A percentile compares a stretch with the other conserved stretches of the same genome.
Conservation (phyloP, 2,329 filamentous ascomycete species). For the Verticillium longisporum region DNA sequence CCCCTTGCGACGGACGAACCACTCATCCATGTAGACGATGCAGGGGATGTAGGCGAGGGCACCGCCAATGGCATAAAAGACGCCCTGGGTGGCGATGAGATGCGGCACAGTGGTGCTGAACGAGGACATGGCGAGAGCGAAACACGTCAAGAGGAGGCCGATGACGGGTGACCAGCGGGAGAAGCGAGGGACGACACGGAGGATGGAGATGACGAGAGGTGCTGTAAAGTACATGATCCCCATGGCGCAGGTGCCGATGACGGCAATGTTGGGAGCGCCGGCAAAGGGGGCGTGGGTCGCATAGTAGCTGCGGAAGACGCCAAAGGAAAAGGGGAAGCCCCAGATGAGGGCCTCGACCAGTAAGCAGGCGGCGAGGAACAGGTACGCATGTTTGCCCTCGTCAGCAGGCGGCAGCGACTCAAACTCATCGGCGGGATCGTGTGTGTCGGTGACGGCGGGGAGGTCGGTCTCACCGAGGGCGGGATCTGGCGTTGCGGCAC, state of each 20-base stretch:
- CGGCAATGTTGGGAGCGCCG: slow-evolving; percentile 45
- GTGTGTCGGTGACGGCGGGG: neutral
- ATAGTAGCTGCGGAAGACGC: slow-evolving; percentile 67
- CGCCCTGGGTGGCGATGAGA: slow-evolving; percentile 53
- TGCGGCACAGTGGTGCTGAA: slow-evolving; percentile 45
- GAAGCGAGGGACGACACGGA: slow-evolving; percentile 33
- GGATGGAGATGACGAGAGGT: slow-evolving; percentile 40
- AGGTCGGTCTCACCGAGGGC: neutral
- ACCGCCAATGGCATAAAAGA: slow-evolving; percentile 54
- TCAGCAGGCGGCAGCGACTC: slow-evolving; percentile 25
- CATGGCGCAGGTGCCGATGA: slow-evolving; percentile 59
- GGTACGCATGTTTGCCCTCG: slow-evolving; percentile 27
- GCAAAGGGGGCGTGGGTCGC: slow-evolving; percentile 50
- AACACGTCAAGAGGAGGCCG: slow-evolving; percentile 43
- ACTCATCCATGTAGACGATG: slow-evolving; percentile 54
- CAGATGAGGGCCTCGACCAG: slow-evolving; percentile 46
- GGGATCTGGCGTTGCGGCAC: neutral
- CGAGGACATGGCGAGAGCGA: slow-evolving; percentile 43
- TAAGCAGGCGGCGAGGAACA: slow-evolving; percentile 26
- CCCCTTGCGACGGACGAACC: slow-evolving; percentile 52
- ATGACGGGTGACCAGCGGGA: slow-evolving; percentile 33
- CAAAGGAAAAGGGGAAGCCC: slow-evolving; percentile 62
- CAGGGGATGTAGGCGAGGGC: slow-evolving; percentile 48
- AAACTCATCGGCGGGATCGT: slow-evolving; percentile 7
- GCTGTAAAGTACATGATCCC: slow-evolving; percentile 50